Conservation (phyloP, 306 rosid species). For the Potentilla sterilis region DNA sequence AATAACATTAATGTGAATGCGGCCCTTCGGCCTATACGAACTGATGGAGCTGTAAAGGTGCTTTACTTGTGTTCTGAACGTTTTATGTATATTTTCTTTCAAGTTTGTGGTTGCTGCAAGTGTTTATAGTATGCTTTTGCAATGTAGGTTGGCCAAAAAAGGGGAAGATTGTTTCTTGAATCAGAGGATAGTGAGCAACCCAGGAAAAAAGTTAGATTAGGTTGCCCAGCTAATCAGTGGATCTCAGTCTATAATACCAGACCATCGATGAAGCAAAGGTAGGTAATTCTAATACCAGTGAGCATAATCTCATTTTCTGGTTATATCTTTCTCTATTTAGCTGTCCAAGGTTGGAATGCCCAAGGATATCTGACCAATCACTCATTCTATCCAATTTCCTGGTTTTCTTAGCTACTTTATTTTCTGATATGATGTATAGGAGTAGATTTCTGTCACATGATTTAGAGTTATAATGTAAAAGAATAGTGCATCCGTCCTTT, state of each 20-base stretch:
- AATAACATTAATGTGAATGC: slow-evolving; percentile 27
- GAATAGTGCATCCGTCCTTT: no score
- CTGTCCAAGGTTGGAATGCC: neutral
- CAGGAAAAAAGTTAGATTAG: slow-evolving; percentile 33
- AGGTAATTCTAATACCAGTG: neutral
- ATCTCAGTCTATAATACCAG: slow-evolving; percentile 38
- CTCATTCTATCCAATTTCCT: neutral
- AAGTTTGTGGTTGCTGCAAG: neutral
- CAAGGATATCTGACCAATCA: neutral
- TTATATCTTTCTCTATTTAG: neutral
- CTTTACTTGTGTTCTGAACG: neutral
- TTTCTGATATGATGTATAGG: neutral
- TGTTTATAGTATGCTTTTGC: neutral
- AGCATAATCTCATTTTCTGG: neutral
- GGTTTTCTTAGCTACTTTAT: neutral
- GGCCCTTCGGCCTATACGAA: slow-evolving; percentile 36
- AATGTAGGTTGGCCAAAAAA: slow-evolving; percentile 35
- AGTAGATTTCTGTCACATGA: neutral
- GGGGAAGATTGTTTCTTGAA: slow-evolving; percentile 32
- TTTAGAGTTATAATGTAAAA: neutral
- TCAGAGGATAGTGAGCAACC: slow-evolving; percentile 27
- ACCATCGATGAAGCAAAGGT: slow-evolving; percentile 42
- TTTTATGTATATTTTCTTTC: neutral
- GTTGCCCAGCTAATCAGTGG: slow-evolving; percentile 38
- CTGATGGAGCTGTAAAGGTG: slow-evolving; percentile 39